A percentile compares a stretch with the other conserved stretches of the same genome.
These are phyloP conservation scores for Ophiocordyceps camponoti-rufipedis DNA, from an alignment of 2,329 filamentous ascomycete genomes.

Conservation along the genomic window DNA sequence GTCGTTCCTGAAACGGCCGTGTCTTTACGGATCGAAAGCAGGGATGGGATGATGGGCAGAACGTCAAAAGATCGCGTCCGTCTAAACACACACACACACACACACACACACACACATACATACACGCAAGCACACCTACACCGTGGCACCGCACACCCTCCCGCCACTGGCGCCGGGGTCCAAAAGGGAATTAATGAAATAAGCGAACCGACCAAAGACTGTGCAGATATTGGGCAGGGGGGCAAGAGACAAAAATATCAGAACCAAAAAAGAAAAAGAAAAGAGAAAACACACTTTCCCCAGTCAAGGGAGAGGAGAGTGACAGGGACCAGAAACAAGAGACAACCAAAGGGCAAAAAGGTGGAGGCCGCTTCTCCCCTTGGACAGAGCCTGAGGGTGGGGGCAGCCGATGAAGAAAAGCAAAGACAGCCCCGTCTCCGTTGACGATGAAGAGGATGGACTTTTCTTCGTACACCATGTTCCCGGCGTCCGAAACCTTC, in stretches of 20 bases:
- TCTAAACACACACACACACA: not conserved
- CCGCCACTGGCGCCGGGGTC: not conserved
- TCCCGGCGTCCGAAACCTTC: not conserved
- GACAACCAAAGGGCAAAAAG: not conserved
- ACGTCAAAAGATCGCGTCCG: not conserved
- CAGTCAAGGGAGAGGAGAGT: not conserved
- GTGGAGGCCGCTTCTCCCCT: not conserved
- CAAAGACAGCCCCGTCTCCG: not conserved
- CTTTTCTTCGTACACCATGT: not conserved
- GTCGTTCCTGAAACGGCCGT: constrained; percentile 11
- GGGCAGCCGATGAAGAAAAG: constrained; percentile 1
- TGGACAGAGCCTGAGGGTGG: not conserved
- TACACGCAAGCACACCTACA: too few relatives aligned
- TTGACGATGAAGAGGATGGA: not conserved
- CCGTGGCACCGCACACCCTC: not conserved
- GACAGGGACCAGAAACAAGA: not conserved
- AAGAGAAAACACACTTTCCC: not conserved
- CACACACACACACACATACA: not conserved
- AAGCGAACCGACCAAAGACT: not conserved
- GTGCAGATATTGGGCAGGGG: not conserved
- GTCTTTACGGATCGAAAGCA: not conserved
- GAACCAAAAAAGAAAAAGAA: not conserved
- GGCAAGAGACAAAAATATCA: not conserved
- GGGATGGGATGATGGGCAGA: too few relatives aligned
- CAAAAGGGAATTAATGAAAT: not conserved